Percentiles rank a stretch among this genome's conserved stretches.
Evolutionary conservation across 2,329 filamentous ascomycete genomes (phyloP).

Genomic region (Xylaria sp.): DNA sequence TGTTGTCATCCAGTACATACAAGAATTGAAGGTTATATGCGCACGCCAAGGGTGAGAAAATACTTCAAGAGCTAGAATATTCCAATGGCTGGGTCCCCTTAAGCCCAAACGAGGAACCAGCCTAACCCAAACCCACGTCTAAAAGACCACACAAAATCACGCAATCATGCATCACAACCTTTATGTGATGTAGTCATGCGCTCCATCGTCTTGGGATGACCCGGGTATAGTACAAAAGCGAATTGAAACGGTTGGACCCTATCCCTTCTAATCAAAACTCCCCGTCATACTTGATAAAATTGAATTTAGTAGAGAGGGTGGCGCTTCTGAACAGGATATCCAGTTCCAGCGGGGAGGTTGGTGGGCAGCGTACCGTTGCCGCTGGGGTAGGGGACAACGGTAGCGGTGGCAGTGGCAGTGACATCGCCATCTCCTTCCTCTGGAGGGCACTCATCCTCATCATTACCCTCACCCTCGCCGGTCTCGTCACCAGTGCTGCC

Average conservation of each 20-base stretch:
- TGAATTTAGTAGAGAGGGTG: slow-evolving; percentile 26
- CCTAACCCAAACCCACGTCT: slow-evolving; percentile 12
- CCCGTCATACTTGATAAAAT: background rate
- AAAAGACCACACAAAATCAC: slow-evolving; percentile 12
- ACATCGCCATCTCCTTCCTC: slow-evolving; percentile 40
- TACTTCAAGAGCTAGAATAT: background rate
- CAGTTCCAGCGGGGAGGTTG: slow-evolving; percentile 43
- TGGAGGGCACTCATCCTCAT: slow-evolving; percentile 27
- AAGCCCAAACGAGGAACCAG: slow-evolving; percentile 8
- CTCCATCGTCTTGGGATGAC: slow-evolving; percentile 9
- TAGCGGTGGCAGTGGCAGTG: slow-evolving; percentile 43
- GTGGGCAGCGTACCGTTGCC: slow-evolving; percentile 35
- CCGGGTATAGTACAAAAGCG: slow-evolving; percentile 21
- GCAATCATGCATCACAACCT: slow-evolving; percentile 10
- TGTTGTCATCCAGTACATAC: slow-evolving; percentile 33
- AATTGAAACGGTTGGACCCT: slow-evolving; percentile 5
- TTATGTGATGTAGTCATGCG: slow-evolving; percentile 18
- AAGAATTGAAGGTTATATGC: slow-evolving; percentile 35
- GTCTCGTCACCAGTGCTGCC: slow-evolving; percentile 16
- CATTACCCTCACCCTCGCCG: slow-evolving; percentile 15
- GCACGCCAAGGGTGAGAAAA: slow-evolving; percentile 7
- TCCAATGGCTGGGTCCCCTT: slow-evolving; percentile 2
- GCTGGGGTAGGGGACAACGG: slow-evolving; percentile 49
- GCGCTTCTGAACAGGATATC: slow-evolving; percentile 12
- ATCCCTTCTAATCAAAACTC: background rate